Percentiles rank a stretch among this genome's conserved stretches.
These are phyloP conservation scores for Coniochaeta sp. DNA, from an alignment of 2,329 filamentous ascomycete genomes.

Conservation along the genomic window DNA sequence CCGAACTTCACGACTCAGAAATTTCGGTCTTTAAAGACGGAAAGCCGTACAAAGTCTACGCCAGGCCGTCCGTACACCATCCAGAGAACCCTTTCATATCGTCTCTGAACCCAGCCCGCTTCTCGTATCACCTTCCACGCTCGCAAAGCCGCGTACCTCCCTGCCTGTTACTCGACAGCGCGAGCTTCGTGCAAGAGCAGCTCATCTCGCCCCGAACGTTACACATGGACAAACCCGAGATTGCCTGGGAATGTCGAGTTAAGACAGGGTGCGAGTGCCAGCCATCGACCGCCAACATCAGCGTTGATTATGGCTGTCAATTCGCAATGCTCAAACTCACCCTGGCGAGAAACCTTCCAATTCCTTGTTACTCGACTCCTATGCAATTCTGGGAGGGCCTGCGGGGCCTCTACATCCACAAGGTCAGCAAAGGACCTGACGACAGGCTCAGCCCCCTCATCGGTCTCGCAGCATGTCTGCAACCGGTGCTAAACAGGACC, in stretches of 20 bases:
- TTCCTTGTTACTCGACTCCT: background rate
- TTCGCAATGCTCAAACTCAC: background rate
- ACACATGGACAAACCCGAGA: constrained; percentile 3
- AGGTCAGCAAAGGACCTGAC: background rate
- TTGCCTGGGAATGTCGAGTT: background rate
- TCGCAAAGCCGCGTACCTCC: too few species aligned
- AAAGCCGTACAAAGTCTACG: background rate
- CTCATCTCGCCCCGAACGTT: background rate
- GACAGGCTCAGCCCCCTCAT: constrained; percentile 1
- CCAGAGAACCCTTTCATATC: background rate
- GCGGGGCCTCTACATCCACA: background rate
- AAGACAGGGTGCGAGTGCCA: background rate
- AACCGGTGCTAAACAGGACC: background rate
- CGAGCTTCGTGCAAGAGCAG: constrained; percentile 1
- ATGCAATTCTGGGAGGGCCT: background rate
- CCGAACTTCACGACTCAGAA: background rate
- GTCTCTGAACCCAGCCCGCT: background rate
- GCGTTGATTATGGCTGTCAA: background rate
- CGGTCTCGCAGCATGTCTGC: background rate
- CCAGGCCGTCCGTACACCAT: background rate
- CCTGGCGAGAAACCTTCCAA: background rate
- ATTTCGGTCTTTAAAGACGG: constrained; percentile 1
- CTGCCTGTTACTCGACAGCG: background rate
- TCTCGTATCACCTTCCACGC: background rate
- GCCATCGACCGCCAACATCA: background rate